Evolutionary conservation across 2,329 filamentous ascomycete species (phyloP).

Genomic region (Exophiala bonariae): DNA sequence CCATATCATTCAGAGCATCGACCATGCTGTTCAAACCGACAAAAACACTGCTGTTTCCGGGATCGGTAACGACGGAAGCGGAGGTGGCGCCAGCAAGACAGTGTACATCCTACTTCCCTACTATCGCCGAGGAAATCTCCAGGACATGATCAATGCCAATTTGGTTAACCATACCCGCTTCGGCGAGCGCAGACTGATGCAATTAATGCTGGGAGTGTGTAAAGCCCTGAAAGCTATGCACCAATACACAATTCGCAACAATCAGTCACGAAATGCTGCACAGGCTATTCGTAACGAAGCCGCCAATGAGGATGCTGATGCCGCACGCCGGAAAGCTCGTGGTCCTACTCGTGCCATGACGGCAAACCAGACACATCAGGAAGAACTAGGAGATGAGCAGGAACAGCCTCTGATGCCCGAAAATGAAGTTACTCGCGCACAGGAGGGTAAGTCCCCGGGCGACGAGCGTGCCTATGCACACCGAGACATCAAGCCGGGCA

Average conservation of each 20-base stretch:
- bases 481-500: slow-evolving; percentile 95
- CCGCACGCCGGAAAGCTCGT: slow-evolving; percentile 36
- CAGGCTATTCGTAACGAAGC: slow-evolving; percentile 57
- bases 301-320: slow-evolving; percentile 52
- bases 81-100: slow-evolving; percentile 72
- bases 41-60: slow-evolving; percentile 56
- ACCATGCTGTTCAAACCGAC: slow-evolving; percentile 79
- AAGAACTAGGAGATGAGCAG: slow-evolving; percentile 72
- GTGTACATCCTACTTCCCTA: slow-evolving; percentile 97
- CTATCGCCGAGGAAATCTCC: slow-evolving; percentile 90
- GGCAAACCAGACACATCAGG: slow-evolving; percentile 47
- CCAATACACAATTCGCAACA: slow-evolving; percentile 68
- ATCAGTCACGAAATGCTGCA: slow-evolving; percentile 45
- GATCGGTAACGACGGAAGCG: slow-evolving; percentile 47
- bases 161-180: slow-evolving; percentile 91
- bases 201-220: slow-evolving; percentile 88
- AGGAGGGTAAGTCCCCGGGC: slow-evolving; percentile 68
- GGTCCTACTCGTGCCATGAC: slow-evolving; percentile 44
- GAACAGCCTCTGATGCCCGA: slow-evolving; percentile 72
- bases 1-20: slow-evolving; percentile 83
- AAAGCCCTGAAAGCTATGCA: slow-evolving; percentile 88
- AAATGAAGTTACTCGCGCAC: slow-evolving; percentile 66
- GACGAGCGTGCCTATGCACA: slow-evolving; percentile 82
- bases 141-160: slow-evolving; percentile 98
- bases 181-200: slow-evolving; percentile 83